Base-by-base conservation (phyloP, 2,329 filamentous ascomycete genomes). In the Alternaria ethzedia region DNA sequence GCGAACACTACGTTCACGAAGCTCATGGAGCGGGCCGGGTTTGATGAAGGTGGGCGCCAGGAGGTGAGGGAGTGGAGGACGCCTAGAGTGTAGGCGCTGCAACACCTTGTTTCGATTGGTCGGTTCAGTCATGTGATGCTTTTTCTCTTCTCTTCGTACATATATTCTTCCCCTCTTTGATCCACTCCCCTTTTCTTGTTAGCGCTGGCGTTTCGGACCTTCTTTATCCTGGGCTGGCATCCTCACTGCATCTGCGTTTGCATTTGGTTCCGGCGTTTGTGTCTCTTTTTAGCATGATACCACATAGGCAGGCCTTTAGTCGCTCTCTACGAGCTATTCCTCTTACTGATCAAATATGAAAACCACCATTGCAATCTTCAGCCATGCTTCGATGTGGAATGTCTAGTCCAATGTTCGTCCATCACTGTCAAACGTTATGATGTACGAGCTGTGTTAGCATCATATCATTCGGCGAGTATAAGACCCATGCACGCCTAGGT, bases 21-120 rank as follows among this genome's bases (percentile, higher is more conserved):
- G 51, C 67, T 83, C 50, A 82, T 83, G 80, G 80, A 81, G 70
- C 70, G 79, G 43, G 81, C 80, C 8, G 81, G 81, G 11, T 80
- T 78, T 71, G 75, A 79, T 51, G 71, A 78, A 57, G 66, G 76
- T 12, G 68, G 64, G 9, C 66, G 68, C 30, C 67, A 73, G 25
- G 69, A 74, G 32, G 74, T 79, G 2, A 70, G 76, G 64, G 68
- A 74, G 25, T 77, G 67, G 51, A 64, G 59, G 36, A 70, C 66
- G 54, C 69, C 71, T 10, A 57, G 57, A 12, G 36, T 44, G 25
- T 65, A 51, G 26, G n/a, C 23, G 6, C 17, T 47, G 50, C 23
- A 20, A 8, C n/a, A 17, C 43, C 54, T 41, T n/a, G 17, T 44
- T 60, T 46, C 28, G 15, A 10, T 59, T 52, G 23, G 26, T 43